Evolutionary conservation across 768 basidiomycete genomes (phyloP), one percentile per base, ranked within the genome.

Genomic region (Phanerochaete carnosa): DNA sequence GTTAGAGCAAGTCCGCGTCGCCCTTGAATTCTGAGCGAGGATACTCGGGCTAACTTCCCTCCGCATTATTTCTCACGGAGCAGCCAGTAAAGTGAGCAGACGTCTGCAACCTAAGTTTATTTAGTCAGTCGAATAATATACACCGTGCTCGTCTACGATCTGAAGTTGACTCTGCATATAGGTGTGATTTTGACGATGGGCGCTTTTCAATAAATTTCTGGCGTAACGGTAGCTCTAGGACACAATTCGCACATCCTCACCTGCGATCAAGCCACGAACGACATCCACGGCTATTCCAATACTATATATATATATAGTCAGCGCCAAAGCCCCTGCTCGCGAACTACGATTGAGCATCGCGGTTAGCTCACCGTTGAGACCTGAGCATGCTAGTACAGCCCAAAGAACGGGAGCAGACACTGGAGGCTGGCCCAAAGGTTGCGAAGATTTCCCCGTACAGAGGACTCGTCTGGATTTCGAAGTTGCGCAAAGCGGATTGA

Each of bases 311-410:
- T n/a, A n/a, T n/a, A n/a, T n/a, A n/a, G n/a, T 25, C 47, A 3
- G 62, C 62, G 23, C 62, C 62, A 2, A 12, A 54, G 19, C 62
- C 62, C 2, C 43, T 64, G 25, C 62, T 55, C 11, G 59, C 62
- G 23, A 65, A 65, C 49, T 65, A 65, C 30, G 64, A 61, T 3
- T 23, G 6, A 7, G 60, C 54, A 3, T 39, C 35, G 30, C 58
- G 43, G 2, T 46, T 59, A 6, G 30, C 57, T 1, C 57, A 65
- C 37, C 23, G 22, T 8, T 58, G 61, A 23, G 64, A 65, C 54
- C 43, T 65, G 33, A 57, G 57, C 61, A 65, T 65, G 64, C 35
- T 65, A 29, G 45, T 58, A n/a, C 28, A 59, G 30, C 57, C 59
- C 2, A 65, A 65, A 26, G 61, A 58, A 6, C 53, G 25, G 35